phyloP scores from a whole-genome alignment of 257 asterid species.

The Agastache rugosa region DNA sequence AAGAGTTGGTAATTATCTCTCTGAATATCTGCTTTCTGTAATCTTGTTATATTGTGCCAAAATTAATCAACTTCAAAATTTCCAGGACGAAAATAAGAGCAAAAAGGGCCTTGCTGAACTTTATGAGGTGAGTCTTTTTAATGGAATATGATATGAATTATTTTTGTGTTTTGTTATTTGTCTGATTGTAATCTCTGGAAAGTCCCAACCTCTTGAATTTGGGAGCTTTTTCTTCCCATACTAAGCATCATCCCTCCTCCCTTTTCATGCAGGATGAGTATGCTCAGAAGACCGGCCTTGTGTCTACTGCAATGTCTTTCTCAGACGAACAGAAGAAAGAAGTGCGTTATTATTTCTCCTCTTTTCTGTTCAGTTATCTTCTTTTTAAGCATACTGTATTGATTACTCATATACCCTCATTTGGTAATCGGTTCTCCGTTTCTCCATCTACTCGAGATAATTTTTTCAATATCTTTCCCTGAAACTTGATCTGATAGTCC shows the following conservation, averaged over 20 bases:
- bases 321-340: constrained; percentile 96
- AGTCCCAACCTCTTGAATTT: constrained; percentile 11
- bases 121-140: constrained; percentile 74
- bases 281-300: constrained; percentile 93
- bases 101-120: constrained; percentile 89
- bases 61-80: constrained; percentile 33
- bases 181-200: not conserved
- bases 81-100: constrained; percentile 96
- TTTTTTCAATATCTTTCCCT: not conserved
- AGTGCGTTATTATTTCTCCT: constrained; percentile 49
- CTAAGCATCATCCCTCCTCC: constrained; percentile 12
- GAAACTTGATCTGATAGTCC: constrained; percentile 6
- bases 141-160: not conserved
- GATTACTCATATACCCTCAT: not conserved
- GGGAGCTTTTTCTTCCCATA: constrained; percentile 3
- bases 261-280: constrained; percentile 75
- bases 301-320: constrained; percentile 69
- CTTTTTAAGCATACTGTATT: not conserved
- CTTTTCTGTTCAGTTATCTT: constrained; percentile 18
- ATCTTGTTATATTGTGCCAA: constrained; percentile 24
- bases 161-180: constrained; percentile 11
- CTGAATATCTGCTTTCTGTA: constrained; percentile 24
- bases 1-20: constrained; percentile 66
- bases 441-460: not conserved
- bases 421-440: not conserved